Base-by-base conservation (phyloP, 768 basidiomycete species). In the Hygrophorus russula region DNA sequence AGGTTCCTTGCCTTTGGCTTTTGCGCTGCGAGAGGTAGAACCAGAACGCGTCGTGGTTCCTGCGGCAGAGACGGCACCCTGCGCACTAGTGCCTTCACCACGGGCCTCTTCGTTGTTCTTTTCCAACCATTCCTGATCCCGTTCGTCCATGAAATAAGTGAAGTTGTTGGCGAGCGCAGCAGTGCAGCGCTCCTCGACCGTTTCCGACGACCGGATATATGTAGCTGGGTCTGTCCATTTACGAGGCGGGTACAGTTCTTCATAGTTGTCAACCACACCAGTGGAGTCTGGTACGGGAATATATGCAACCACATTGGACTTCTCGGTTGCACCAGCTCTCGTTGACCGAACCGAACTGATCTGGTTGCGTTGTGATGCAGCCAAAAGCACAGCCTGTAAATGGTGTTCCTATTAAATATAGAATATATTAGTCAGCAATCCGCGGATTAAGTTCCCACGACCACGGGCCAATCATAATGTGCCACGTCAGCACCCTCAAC, bases 231-330 rank as follows among this genome's bases (percentile, higher is more conserved):
- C 88, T 48, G 68, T 73, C 83, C 86, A 96, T 42, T 66, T 66
- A 20, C 66, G 64, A 12, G 71, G 46, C 6, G 78, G 76, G 54
- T 97, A 97, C 27, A 92, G 67, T 6, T 80, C 71, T 9, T 75
- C 75, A 59, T 88, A 93, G 54, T 90, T 80, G 24, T 76, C 73
- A 44, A 85, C 80, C 51, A 85, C 51, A 38, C 88, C 86, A 6
- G 81, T 83, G 1, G 87, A 86, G 57, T 92, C 90, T 0, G 96
- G 93, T 3, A 87, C 94, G 2, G 96, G 96, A 54, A 99, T 99
- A 62, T 74, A 87, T 0, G 80, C 82, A 42, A 73, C 66, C 48
- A 48, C 35, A 41, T 14, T 50, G 8, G 58, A 49, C 45, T 67
- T 69, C 3, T 66, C 67, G 6, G 56, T 39, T 8, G 54, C 51